These are phyloP conservation scores for Didymella exigua DNA, from an alignment of 2,329 filamentous ascomycete genomes.

Conservation along the genomic window DNA sequence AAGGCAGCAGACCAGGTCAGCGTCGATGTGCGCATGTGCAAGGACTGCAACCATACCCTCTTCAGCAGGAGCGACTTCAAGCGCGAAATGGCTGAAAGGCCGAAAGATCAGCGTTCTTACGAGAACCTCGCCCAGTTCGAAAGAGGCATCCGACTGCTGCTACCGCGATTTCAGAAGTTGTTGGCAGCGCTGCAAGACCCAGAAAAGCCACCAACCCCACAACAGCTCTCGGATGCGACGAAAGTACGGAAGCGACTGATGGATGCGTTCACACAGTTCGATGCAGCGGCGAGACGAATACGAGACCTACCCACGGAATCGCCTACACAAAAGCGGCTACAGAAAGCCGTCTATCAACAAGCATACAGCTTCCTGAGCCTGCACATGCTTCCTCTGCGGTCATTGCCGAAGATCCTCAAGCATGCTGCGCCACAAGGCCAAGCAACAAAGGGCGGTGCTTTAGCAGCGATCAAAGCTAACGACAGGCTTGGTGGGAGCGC, in stretches of 20 bases:
- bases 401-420: slow-evolving; percentile 55
- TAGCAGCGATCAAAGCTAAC: slow-evolving; percentile 66
- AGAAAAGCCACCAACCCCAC: slow-evolving; percentile 66
- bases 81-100: slow-evolving; percentile 69
- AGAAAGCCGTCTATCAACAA: slow-evolving; percentile 81
- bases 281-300: slow-evolving; percentile 78
- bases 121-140: slow-evolving; percentile 86
- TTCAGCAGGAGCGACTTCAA: slow-evolving; percentile 80
- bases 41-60: slow-evolving; percentile 76
- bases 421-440: slow-evolving; percentile 62
- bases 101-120: slow-evolving; percentile 79
- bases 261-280: slow-evolving; percentile 88
- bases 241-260: slow-evolving; percentile 89
- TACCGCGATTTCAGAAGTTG: slow-evolving; percentile 83
- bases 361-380: slow-evolving; percentile 83
- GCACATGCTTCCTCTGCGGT: slow-evolving; percentile 84
- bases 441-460: slow-evolving; percentile 49
- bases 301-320: slow-evolving; percentile 77
- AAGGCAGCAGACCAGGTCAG: slow-evolving; percentile 63
- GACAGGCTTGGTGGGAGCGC: slow-evolving; percentile 59
- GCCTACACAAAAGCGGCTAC: slow-evolving; percentile 73
- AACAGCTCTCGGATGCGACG: slow-evolving; percentile 81
- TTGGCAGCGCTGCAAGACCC: slow-evolving; percentile 75
- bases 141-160: slow-evolving; percentile 77
- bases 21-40: slow-evolving; percentile 88